A percentile compares a stretch with the other conserved stretches of the same genome.
phyloP scores from a whole-genome alignment of 2,329 filamentous ascomycete genomes.

The Thielaviopsis populi region DNA sequence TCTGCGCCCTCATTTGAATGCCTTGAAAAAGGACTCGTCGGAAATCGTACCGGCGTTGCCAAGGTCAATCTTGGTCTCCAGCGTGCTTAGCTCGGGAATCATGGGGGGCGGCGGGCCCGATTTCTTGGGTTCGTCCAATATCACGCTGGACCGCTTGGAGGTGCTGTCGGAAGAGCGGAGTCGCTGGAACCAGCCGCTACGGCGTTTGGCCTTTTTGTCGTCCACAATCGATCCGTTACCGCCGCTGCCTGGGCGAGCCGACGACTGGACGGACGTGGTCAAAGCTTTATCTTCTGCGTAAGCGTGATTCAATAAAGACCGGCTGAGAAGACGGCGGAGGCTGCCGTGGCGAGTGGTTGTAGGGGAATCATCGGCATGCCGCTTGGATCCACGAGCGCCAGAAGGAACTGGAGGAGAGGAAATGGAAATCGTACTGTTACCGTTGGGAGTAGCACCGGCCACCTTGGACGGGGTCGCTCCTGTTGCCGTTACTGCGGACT shows the following conservation, averaged over 20 bases:
- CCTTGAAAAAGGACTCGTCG: constrained; percentile 42
- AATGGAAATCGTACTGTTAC: constrained; percentile 28
- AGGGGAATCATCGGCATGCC: constrained; percentile 33
- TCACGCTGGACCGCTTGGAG: constrained; percentile 29
- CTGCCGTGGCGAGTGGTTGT: constrained; percentile 38
- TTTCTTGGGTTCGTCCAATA: constrained; percentile 27
- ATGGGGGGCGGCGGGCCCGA: constrained; percentile 41
- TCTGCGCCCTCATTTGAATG: constrained; percentile 34
- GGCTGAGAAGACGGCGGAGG: constrained; percentile 43
- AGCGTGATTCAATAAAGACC: constrained; percentile 38
- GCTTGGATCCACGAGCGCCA: constrained; percentile 29
- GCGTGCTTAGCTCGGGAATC: constrained; percentile 42
- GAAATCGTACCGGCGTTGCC: constrained; percentile 30
- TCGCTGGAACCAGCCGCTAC: constrained; percentile 45
- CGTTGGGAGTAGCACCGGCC: constrained; percentile 17
- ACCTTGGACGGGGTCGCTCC: not conserved
- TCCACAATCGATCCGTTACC: constrained; percentile 34
- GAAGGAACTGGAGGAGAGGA: constrained; percentile 19
- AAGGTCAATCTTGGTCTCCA: constrained; percentile 35
- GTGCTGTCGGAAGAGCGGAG: constrained; percentile 28
- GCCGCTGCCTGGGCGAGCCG: constrained; percentile 35
- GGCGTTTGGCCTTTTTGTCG: constrained; percentile 39
- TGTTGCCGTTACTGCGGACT: constrained; percentile 17
- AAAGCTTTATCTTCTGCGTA: constrained; percentile 34
- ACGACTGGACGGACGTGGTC: constrained; percentile 19